Evolutionary conservation across 345 rosid species (phyloP).

Genomic region (Eucalyptus tenuipes): DNA sequence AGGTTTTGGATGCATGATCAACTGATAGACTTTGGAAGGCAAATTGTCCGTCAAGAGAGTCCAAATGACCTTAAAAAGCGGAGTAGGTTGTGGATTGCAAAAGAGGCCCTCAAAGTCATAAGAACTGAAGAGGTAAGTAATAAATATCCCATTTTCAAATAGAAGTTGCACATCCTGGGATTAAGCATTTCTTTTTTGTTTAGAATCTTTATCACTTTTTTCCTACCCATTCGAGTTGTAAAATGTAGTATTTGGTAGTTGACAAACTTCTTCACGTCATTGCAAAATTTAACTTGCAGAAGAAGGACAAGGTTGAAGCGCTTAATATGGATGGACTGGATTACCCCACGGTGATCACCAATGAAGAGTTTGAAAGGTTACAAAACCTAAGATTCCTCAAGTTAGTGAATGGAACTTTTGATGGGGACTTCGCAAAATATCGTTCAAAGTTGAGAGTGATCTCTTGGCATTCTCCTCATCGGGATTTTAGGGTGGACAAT

Average conservation of each 20-base stretch:
- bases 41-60: no score
- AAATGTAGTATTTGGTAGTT: not conserved
- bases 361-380: not conserved
- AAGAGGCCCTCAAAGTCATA: no score
- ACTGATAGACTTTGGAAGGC: no score
- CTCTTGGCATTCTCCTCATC: accelerated
- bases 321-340: not conserved
- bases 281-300: not conserved
- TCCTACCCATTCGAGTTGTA: accelerated
- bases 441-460: not conserved
- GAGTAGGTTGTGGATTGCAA: no score
- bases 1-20: not conserved
- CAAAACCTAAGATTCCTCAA: not conserved
- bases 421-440: not conserved
- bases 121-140: no score
- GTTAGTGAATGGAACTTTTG: not conserved
- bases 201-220: no score
- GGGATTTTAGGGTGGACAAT: not conserved
- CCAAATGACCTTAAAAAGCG: no score
- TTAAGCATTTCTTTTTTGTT: no score
- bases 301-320: not conserved
- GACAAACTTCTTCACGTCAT: not conserved
- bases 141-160: no score
- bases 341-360: accelerated
- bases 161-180: no score